Base-by-base conservation (phyloP, 1,284 basidiomycete genomes). In the Porogramme epimiltina region DNA sequence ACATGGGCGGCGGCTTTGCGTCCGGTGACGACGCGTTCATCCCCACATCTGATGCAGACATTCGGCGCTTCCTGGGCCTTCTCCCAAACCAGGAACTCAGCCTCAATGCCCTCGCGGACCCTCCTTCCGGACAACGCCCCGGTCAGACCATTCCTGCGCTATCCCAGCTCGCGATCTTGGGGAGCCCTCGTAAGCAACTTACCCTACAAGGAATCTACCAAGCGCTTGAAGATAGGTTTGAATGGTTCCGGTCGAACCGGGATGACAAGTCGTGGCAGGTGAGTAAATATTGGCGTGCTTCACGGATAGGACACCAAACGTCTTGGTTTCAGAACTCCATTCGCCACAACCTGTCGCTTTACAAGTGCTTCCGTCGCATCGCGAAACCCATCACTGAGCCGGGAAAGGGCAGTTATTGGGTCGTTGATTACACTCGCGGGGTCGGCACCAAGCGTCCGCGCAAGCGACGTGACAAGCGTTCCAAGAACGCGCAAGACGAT, bases 301-400 rank as follows among this genome's bases (percentile, higher is more conserved):
- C 28, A 8, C 15, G 28, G 28, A 8, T 31, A 15, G 28, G 28
- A 31, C 28, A 15, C 34, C 5, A 6, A 18, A 22, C 24, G 22
- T 38, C 16, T 16, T 10, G 15, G 3, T 20, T 45, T 26, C 60
- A 92, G 82, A 87, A 88, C 62, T 95, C 92, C 6, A 92, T 97
- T 49, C 81, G 95, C 18, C 95, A 97, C 70, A 92, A 90, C 58
- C 76, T 98, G 1, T 93, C 91, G 2, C 74, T 96, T 23, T 90
- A 94, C 69, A 85, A 89, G 61, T 86, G 89, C 55, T 97, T 96
- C 69, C 71, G 78, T 51, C 83, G 83, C 45, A 77, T 80, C 9
- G 70, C 74, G 4, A 77, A 87, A 22, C 82, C 85, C 0, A 77
- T 86, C 42, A 83, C 80, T 0, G 84, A 88, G 60, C 85, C 86